A percentile compares a stretch with the other conserved stretches of the same genome.
Evolutionary conservation across 2,329 filamentous ascomycete species (phyloP).

Genomic region (Colletotrichum kahawae): DNA sequence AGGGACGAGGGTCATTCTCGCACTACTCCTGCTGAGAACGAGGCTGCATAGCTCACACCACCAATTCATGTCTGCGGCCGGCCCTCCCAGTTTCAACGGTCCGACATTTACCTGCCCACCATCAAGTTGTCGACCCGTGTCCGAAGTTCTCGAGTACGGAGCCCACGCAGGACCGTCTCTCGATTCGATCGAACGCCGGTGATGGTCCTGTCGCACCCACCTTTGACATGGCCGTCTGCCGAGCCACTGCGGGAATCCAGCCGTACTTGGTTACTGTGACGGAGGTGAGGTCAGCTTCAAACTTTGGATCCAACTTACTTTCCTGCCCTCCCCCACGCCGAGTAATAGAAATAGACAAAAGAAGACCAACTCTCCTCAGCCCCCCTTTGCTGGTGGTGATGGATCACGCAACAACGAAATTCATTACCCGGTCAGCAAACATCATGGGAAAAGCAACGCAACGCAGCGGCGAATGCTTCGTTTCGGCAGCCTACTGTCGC

Average conservation of each 20-base stretch:
- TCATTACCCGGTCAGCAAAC: background rate
- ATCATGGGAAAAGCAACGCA: no score
- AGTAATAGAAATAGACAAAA: background rate
- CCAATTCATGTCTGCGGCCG: background rate
- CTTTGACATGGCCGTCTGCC: background rate
- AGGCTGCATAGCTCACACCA: conserved; percentile 22
- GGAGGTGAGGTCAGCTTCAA: background rate
- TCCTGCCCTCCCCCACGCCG: background rate
- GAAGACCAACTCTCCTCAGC: background rate
- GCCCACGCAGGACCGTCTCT: background rate
- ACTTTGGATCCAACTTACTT: background rate
- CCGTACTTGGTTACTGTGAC: background rate
- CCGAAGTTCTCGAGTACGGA: background rate
- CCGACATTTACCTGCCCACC: conserved; percentile 2
- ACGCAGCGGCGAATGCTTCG: background rate
- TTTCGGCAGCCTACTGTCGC: background rate
- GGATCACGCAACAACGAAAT: background rate
- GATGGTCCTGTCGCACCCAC: background rate
- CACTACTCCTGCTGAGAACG: conserved; percentile 17
- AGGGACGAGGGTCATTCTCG: conserved; percentile 15
- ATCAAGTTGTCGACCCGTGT: background rate
- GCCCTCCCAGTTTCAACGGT: conserved; percentile 8
- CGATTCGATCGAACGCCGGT: background rate
- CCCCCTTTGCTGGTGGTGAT: background rate
- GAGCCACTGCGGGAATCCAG: background rate